Percentiles rank a stretch among this genome's conserved stretches.
Evolutionary conservation across 2,329 filamentous ascomycete genomes (phyloP).

Genomic region (Epichloe coenophiala): DNA sequence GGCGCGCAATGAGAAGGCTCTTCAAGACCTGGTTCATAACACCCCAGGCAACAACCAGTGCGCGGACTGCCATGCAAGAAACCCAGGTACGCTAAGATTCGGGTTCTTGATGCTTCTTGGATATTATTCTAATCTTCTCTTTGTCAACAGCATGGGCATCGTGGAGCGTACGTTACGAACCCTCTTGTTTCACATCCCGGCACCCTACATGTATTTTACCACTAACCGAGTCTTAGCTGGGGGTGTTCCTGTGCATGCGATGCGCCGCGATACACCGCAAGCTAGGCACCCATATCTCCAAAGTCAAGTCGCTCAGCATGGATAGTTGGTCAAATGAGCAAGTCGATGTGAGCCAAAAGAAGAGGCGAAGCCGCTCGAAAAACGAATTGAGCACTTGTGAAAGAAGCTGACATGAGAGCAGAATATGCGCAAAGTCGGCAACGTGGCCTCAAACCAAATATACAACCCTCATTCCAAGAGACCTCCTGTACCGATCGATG

Average conservation of each 20-base stretch:
- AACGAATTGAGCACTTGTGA: neutral
- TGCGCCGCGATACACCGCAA: slow-evolving; percentile 93
- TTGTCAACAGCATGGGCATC: slow-evolving; percentile 68
- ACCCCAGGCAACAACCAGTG: slow-evolving; percentile 83
- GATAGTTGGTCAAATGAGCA: slow-evolving; percentile 94
- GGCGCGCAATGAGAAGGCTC: slow-evolving; percentile 83
- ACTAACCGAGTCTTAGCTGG: slow-evolving; percentile 45
- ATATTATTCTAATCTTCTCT: slow-evolving; percentile 14
- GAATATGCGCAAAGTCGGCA: slow-evolving; percentile 93
- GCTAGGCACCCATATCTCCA: slow-evolving; percentile 92
- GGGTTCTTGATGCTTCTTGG: neutral
- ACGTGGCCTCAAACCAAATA: slow-evolving; percentile 68
- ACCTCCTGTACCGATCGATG: slow-evolving; percentile 75
- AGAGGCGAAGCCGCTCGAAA: neutral
- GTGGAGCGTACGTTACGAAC: slow-evolving; percentile 57
- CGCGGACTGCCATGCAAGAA: slow-evolving; percentile 82
- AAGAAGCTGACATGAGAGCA: slow-evolving; percentile 21
- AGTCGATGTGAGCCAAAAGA: slow-evolving; percentile 59
- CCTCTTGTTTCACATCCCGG: neutral
- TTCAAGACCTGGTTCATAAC: slow-evolving; percentile 78
- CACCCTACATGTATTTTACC: neutral
- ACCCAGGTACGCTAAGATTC: slow-evolving; percentile 56
- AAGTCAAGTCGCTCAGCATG: slow-evolving; percentile 98
- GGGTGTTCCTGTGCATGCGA: slow-evolving; percentile 94
- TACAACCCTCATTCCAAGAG: slow-evolving; percentile 80